Conservation (phyloP, 768 basidiomycete species). For the Coprinellus aureogranulatus region DNA sequence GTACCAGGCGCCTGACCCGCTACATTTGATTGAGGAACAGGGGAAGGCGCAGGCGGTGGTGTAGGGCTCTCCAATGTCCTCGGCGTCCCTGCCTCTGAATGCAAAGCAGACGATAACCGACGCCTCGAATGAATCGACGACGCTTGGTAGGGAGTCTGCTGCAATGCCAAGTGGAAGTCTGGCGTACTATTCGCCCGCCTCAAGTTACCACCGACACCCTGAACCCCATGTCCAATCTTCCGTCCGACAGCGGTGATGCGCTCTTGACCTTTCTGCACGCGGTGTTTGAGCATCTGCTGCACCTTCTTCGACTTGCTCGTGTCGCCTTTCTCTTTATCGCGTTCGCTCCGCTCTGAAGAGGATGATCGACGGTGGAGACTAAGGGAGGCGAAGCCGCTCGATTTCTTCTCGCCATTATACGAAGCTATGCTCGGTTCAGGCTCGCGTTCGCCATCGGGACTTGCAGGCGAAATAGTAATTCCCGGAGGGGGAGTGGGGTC, state of each 20-base stretch:
- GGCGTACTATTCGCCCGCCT: conserved; percentile 64
- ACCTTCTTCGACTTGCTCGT: conserved; percentile 67
- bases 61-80: conserved; percentile 32
- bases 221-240: conserved; percentile 72
- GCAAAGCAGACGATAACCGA: conserved; percentile 50
- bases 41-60: conserved; percentile 43
- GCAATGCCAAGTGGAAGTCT: conserved; percentile 72
- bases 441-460: neutral
- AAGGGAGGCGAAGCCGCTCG: conserved; percentile 1
- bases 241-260: conserved; percentile 74
- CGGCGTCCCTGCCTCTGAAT: conserved; percentile 32
- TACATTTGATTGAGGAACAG: conserved; percentile 13
- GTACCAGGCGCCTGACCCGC: conserved; percentile 32
- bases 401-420: conserved; percentile 13
- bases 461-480: neutral
- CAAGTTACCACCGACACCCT: conserved; percentile 44
- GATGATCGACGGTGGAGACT: conserved; percentile 7
- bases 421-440: conserved; percentile 7
- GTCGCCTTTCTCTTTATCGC: conserved; percentile 27
- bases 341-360: conserved; percentile 9
- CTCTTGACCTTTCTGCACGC: conserved; percentile 70
- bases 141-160: conserved; percentile 63
- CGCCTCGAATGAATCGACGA: conserved; percentile 82
- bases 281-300: conserved; percentile 69
- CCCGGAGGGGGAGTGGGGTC: neutral